Percentiles rank a stretch among this genome's conserved stretches.
phyloP scores from a whole-genome alignment of 106 monocot species.

The Allium cepa region DNA sequence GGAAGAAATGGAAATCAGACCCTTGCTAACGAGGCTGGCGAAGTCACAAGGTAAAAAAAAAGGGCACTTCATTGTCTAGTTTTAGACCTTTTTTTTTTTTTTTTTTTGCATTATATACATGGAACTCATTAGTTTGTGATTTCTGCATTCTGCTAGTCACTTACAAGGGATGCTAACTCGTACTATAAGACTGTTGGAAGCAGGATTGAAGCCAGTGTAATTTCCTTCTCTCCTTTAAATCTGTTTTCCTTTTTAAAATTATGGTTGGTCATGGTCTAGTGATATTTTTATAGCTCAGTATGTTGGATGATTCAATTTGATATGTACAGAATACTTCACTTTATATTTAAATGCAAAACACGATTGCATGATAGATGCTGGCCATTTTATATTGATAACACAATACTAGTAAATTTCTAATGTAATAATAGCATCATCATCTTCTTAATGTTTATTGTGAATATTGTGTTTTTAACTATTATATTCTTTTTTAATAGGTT shows the following conservation, averaged over 20 bases:
- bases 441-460: too few relatives aligned
- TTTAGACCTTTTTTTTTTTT: neutral
- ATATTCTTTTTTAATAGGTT: slow-evolving; percentile 39
- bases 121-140: neutral
- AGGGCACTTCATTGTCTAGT: neutral
- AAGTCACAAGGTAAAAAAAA: slow-evolving; percentile 68
- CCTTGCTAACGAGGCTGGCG: slow-evolving; percentile 95
- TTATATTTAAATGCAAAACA: too few relatives aligned
- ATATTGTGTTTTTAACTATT: too few relatives aligned
- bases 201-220: slow-evolving; percentile 99
- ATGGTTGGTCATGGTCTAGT: too few relatives aligned
- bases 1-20: slow-evolving; percentile 77
- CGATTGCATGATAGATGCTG: too few relatives aligned
- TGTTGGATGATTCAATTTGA: too few relatives aligned
- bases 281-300: too few relatives aligned
- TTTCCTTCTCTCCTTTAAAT: neutral
- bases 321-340: too few relatives aligned
- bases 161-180: slow-evolving; percentile 94
- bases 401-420: too few relatives aligned
- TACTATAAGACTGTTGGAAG: slow-evolving; percentile 90
- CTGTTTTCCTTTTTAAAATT: neutral
- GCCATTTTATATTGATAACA: too few relatives aligned
- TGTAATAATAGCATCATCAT: too few relatives aligned
- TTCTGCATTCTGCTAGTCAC: slow-evolving; percentile 45
- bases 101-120: neutral